Conservation (phyloP, 2,329 filamentous ascomycete species). For the Neurospora sp. region DNA sequence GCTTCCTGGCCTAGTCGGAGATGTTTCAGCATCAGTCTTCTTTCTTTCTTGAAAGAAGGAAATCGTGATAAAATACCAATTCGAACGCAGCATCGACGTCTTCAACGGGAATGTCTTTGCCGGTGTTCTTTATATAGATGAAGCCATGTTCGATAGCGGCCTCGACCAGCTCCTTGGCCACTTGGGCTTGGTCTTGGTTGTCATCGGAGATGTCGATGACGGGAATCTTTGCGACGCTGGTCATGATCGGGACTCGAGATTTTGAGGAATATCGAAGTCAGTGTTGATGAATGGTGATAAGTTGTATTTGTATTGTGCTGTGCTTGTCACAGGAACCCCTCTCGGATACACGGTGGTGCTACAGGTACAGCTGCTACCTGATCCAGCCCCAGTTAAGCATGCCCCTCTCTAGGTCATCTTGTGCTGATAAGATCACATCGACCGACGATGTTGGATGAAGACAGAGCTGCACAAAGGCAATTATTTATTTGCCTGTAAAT, state of each 20-base stretch:
- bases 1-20: constrained; percentile 48
- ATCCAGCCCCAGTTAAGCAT: background rate
- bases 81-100: constrained; percentile 64
- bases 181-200: constrained; percentile 37
- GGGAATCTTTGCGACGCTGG: constrained; percentile 48
- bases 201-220: constrained; percentile 69
- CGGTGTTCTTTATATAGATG: constrained; percentile 73
- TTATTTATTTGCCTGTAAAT: background rate
- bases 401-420: background rate
- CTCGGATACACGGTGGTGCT: background rate
- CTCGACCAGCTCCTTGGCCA: constrained; percentile 62
- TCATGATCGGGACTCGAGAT: constrained; percentile 14
- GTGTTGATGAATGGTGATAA: background rate
- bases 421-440: background rate
- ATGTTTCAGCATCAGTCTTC: background rate
- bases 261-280: background rate
- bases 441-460: background rate
- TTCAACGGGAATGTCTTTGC: constrained; percentile 53
- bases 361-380: background rate
- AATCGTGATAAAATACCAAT: constrained; percentile 43
- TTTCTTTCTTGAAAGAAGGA: constrained; percentile 1
- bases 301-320: background rate
- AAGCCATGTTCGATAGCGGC: constrained; percentile 81
- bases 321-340: background rate
- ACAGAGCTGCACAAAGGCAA: background rate